A percentile compares a stretch with the other conserved stretches of the same genome.
Conservation (phyloP, 768 basidiomycete species). For the Amanita molliuscula region DNA sequence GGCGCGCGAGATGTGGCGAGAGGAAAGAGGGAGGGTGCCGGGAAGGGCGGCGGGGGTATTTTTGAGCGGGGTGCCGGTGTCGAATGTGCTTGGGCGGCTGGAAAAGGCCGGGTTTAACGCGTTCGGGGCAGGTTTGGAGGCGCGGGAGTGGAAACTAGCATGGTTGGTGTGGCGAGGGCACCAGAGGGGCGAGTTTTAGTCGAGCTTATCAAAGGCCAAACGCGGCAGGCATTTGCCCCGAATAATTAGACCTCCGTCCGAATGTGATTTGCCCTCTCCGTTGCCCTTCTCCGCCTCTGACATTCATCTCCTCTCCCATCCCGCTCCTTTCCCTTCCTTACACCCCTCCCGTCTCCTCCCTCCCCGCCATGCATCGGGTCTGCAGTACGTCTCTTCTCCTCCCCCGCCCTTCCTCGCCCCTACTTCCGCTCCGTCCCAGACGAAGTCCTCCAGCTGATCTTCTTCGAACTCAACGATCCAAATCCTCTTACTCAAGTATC, state of each 20-base stretch:
- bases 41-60: constrained; percentile 58
- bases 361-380: constrained; percentile 47
- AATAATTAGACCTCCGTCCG: constrained; percentile 37
- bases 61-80: constrained; percentile 61
- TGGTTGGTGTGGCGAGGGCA: constrained; percentile 51
- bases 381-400: constrained; percentile 34
- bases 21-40: constrained; percentile 42
- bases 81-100: constrained; percentile 50
- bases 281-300: constrained; percentile 12
- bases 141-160: constrained; percentile 68
- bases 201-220: background rate
- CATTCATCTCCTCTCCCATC: constrained; percentile 11
- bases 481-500: constrained; percentile 45
- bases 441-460: constrained; percentile 64
- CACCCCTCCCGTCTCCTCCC: constrained; percentile 10
- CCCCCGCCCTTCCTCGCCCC: constrained; percentile 1
- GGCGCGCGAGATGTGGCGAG: constrained; percentile 54
- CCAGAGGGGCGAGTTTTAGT: constrained; percentile 29
- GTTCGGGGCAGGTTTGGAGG: constrained; percentile 52
- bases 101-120: constrained; percentile 66
- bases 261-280: constrained; percentile 14
- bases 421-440: constrained; percentile 20
- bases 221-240: constrained; percentile 20
- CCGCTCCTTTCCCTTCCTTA: constrained; percentile 7
- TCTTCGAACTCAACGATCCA: constrained; percentile 64